These are phyloP conservation scores for Picochlorum sp. DNA, from an alignment of 139 green algal species.

Conservation along the genomic window DNA sequence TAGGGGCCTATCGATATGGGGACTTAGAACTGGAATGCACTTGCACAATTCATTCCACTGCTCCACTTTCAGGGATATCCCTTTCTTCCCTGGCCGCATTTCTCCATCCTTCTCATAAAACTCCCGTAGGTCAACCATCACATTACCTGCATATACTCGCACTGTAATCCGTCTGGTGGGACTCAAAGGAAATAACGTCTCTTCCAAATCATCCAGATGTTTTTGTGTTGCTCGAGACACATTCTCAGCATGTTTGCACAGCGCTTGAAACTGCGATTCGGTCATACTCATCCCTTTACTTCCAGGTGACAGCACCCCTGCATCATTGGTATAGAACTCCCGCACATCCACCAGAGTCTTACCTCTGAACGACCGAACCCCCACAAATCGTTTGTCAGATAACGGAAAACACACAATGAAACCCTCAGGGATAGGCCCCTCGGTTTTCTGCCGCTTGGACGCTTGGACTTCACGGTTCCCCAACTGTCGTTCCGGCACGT, in stretches of 20 bases:
- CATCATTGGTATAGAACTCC: conserved; percentile 44
- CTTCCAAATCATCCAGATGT: too few relatives aligned
- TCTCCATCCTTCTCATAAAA: conserved; percentile 46
- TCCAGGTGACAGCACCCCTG: conserved; percentile 14
- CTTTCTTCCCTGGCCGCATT: background rate
- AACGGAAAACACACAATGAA: background rate
- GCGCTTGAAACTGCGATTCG: conserved; percentile 3
- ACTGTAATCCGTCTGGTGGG: conserved; percentile 26
- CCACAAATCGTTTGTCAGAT: conserved; percentile 15
- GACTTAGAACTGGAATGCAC: too few relatives aligned
- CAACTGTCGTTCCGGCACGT: background rate
- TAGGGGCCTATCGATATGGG: too few relatives aligned
- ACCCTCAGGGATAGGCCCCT: background rate
- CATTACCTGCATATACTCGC: conserved; percentile 29
- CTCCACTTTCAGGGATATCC: too few relatives aligned
- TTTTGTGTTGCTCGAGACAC: conserved; percentile 7
- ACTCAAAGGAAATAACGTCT: background rate
- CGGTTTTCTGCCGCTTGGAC: background rate
- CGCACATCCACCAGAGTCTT: conserved; percentile 30
- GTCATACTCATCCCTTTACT: conserved; percentile 33
- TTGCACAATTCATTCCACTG: too few relatives aligned
- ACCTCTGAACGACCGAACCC: conserved; percentile 13
- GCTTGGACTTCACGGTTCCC: background rate
- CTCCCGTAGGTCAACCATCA: conserved; percentile 29
- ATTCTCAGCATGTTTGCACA: too few relatives aligned